Percentiles rank a stretch among this genome's conserved stretches.
phyloP scores from a whole-genome alignment of 2,329 filamentous ascomycete genomes.

The Elsinoe perseae region DNA sequence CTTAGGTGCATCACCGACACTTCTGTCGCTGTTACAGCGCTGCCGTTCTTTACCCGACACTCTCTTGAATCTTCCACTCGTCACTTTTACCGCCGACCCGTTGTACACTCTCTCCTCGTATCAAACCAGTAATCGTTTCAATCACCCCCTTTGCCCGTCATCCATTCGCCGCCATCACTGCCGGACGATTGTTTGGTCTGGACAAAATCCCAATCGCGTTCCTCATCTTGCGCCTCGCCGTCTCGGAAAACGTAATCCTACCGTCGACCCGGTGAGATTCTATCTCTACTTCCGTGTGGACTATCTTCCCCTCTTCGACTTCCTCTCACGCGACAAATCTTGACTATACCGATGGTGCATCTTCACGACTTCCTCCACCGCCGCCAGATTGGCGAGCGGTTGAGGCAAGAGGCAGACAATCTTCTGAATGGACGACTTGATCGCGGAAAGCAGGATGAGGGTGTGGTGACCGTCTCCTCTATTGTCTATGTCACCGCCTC shows the following conservation, averaged over 20 bases:
- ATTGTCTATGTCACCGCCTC: constrained; percentile 48
- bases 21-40: constrained; percentile 13
- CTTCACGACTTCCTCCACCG: constrained; percentile 15
- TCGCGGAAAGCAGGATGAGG: constrained; percentile 16
- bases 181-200: constrained; percentile 15
- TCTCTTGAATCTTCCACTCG: neutral
- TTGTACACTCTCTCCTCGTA: constrained; percentile 8
- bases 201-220: constrained; percentile 3
- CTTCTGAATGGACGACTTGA: neutral
- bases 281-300: neutral
- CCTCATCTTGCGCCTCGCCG: neutral
- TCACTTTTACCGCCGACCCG: neutral
- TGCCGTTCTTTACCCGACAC: constrained; percentile 7
- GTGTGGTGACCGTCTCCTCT: constrained; percentile 31
- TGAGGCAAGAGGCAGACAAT: constrained; percentile 1
- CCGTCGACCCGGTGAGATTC: constrained; percentile 7
- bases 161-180: constrained; percentile 1
- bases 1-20: neutral
- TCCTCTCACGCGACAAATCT: constrained; percentile 4
- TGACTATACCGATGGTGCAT: constrained; percentile 12
- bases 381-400: constrained; percentile 2
- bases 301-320: constrained; percentile 2
- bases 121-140: constrained; percentile 15
- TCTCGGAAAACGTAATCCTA: neutral
- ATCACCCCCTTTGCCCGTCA: constrained; percentile 13